Percentiles rank a stretch among this genome's conserved stretches.
phyloP scores from a whole-genome alignment of 2,329 filamentous ascomycete species.

The Ophiostoma tasmaniense region DNA sequence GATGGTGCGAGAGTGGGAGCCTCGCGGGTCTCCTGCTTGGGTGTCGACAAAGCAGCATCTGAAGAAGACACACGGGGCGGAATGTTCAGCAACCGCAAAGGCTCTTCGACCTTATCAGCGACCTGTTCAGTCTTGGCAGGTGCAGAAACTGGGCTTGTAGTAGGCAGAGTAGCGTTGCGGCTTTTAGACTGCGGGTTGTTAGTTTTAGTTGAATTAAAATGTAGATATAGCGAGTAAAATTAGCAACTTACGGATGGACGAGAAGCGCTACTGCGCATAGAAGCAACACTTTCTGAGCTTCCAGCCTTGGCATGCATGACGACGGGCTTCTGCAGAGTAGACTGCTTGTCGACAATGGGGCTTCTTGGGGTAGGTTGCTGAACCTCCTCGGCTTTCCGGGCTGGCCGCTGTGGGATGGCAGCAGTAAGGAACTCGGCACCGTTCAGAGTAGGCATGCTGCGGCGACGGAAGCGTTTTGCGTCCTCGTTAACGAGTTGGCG shows the following conservation, averaged over 20 bases:
- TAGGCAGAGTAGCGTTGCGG: constrained; percentile 44
- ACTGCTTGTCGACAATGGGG: constrained; percentile 32
- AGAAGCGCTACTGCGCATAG: constrained; percentile 50
- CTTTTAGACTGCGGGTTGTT: constrained; percentile 44
- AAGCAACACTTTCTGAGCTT: constrained; percentile 58
- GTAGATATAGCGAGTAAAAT: background rate
- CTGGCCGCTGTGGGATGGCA: constrained; percentile 30
- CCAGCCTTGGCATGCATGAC: constrained; percentile 38
- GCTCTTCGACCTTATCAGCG: constrained; percentile 43
- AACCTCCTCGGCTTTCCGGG: constrained; percentile 29
- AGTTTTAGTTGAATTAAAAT: background rate
- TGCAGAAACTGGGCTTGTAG: constrained; percentile 42
- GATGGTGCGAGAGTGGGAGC: background rate
- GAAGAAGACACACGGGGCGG: constrained; percentile 49
- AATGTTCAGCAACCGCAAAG: constrained; percentile 47
- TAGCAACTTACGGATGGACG: constrained; percentile 53
- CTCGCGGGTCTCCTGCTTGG: background rate
- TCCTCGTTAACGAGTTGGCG: constrained; percentile 53
- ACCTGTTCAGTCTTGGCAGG: constrained; percentile 28
- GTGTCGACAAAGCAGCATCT: background rate
- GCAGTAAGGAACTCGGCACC: constrained; percentile 35
- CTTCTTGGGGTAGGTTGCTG: constrained; percentile 26
- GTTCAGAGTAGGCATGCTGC: constrained; percentile 67
- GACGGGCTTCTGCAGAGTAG: constrained; percentile 27
- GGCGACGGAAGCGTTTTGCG: constrained; percentile 67